phyloP scores from a whole-genome alignment of 345 rosid genomes.

The Salix arbutifolia region DNA sequence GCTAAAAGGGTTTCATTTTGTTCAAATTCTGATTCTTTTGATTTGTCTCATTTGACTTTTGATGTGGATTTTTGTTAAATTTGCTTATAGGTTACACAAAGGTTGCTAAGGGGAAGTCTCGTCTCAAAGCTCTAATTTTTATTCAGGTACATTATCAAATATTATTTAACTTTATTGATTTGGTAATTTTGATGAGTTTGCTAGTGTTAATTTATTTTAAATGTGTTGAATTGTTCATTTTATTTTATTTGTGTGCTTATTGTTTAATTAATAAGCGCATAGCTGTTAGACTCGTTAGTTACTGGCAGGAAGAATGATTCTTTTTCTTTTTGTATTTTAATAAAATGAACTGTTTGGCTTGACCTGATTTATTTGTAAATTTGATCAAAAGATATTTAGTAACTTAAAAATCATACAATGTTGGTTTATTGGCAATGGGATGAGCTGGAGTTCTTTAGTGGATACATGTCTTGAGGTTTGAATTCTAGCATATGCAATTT shows the following conservation, averaged over 20 bases:
- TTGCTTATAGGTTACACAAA: conserved; percentile 39
- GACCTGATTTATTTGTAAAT: no score
- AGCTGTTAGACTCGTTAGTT: no score
- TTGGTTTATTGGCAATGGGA: no score
- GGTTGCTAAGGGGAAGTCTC: conserved; percentile 51
- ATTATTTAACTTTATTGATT: neutral
- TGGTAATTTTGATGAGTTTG: neutral
- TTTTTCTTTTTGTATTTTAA: no score
- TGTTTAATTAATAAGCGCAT: no score
- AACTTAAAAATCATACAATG: neutral
- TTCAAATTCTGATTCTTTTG: neutral
- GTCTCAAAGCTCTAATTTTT: conserved; percentile 28
- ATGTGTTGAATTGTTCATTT: neutral
- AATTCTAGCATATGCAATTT: no score
- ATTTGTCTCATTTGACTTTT: neutral
- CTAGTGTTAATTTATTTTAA: neutral
- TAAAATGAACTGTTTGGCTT: no score
- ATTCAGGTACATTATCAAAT: conserved; percentile 33
- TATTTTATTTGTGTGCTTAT: no score
- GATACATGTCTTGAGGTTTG: no score
- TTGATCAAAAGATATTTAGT: no score
- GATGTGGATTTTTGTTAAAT: neutral
- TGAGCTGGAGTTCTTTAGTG: neutral
- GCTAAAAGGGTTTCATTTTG: neutral
- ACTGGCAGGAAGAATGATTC: no score